Evolutionary conservation across 2,329 filamentous ascomycete genomes (phyloP).

Genomic region (Talaromyces sp.): DNA sequence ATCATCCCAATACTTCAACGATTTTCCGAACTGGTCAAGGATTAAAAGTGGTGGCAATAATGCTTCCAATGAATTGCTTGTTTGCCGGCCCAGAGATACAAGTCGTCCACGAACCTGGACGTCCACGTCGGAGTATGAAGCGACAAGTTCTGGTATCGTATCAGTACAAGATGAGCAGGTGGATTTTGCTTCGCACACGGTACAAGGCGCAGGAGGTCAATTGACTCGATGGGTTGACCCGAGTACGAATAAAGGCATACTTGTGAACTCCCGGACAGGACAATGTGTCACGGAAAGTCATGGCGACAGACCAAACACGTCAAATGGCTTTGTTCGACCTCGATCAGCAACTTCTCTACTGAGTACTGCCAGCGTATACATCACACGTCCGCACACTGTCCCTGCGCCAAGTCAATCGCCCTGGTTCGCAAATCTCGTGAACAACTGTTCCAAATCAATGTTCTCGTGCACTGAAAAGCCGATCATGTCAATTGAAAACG

Average conservation of each 20-base stretch:
- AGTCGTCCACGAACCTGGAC: background rate
- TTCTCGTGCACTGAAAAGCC: conserved; percentile 55
- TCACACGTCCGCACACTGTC: conserved; percentile 23
- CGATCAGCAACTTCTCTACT: conserved; percentile 22
- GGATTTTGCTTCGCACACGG: background rate
- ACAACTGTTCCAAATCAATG: conserved; percentile 70
- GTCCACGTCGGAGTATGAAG: background rate
- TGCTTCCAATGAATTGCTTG: conserved; percentile 22
- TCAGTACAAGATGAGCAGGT: background rate
- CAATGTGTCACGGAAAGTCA: conserved; percentile 27
- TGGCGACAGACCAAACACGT: conserved; percentile 16
- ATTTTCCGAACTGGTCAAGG: conserved; percentile 41
- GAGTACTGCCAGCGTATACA: conserved; percentile 11
- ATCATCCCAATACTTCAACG: conserved; percentile 17
- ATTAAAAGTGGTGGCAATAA: conserved; percentile 35
- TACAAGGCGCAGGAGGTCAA: conserved; percentile 25
- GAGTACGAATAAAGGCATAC: conserved; percentile 41
- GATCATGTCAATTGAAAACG: conserved; percentile 39
- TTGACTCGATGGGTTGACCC: conserved; percentile 58
- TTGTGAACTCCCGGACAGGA: conserved; percentile 35
- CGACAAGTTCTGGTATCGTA: background rate
- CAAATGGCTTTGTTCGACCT: conserved; percentile 17
- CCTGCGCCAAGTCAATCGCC: conserved; percentile 22
- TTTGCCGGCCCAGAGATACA: conserved; percentile 16
- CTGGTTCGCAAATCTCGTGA: conserved; percentile 61